Evolutionary conservation across 2,329 filamentous ascomycete genomes (phyloP).

Genomic region (Thielaviopsis euricoi): DNA sequence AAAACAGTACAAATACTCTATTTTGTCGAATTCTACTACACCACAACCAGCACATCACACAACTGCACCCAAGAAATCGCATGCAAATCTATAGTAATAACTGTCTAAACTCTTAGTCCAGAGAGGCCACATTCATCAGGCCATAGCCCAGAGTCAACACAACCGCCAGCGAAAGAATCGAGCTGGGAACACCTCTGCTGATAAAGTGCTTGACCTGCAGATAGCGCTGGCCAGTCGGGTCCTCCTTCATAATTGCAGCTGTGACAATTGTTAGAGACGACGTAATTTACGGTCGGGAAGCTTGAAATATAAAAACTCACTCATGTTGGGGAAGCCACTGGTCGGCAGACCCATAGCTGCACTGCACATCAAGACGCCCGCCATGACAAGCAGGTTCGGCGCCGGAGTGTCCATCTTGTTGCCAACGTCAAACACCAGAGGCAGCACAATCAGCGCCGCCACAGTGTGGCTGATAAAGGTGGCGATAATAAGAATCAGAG

Average conservation of each 20-base stretch:
- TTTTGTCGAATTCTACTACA: not conserved
- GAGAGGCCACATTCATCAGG: conserved; percentile 61
- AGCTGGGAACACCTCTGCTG: conserved; percentile 78
- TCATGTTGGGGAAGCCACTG: conserved; percentile 98
- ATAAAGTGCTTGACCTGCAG: conserved; percentile 88
- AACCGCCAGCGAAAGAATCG: conserved; percentile 63
- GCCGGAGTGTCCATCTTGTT: conserved; percentile 73
- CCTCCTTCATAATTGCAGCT: conserved; percentile 99
- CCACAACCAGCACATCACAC: not conserved
- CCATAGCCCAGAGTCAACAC: conserved; percentile 83
- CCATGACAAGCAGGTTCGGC: conserved; percentile 92
- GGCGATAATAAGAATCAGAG: conserved; percentile 75
- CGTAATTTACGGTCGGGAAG: not conserved
- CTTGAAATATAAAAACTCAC: conserved; percentile 39
- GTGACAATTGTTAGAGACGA: not conserved
- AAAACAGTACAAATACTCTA: not conserved
- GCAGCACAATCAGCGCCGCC: conserved; percentile 84
- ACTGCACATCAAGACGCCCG: conserved; percentile 84
- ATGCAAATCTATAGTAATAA: not conserved
- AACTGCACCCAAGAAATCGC: not conserved
- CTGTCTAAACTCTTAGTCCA: conserved; percentile 24
- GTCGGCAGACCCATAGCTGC: conserved; percentile 94
- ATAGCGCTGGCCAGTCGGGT: conserved; percentile 82
- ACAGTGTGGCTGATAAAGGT: conserved; percentile 98
- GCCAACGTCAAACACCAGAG: conserved; percentile 76